phyloP scores from a whole-genome alignment of 108 stramenopile genomes.

The Nitzschia sp. region DNA sequence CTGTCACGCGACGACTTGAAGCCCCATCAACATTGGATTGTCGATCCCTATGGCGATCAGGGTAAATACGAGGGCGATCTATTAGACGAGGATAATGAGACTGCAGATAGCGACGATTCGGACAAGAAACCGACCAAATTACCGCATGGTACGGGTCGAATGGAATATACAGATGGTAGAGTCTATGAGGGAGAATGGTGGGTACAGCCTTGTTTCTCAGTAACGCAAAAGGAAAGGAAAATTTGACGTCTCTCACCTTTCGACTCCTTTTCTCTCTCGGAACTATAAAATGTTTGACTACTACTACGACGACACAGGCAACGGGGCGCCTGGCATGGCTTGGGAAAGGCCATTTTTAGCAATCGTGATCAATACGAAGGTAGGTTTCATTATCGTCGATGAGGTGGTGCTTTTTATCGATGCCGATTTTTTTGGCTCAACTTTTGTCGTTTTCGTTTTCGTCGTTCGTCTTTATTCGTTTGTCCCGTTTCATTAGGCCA shows the following conservation, averaged over 20 bases:
- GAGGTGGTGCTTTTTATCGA: slow-evolving; percentile 50
- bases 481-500: no score
- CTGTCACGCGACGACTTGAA: not conserved
- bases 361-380: slow-evolving; percentile 51
- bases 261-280: no score
- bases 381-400: slow-evolving; percentile 15
- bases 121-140: not conserved
- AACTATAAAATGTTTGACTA: no score
- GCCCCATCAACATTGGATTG: not conserved
- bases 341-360: slow-evolving; percentile 20
- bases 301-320: no score
- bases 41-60: slow-evolving; percentile 56
- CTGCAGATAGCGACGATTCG: not conserved
- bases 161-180: slow-evolving; percentile 60
- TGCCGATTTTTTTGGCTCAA: no score
- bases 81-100: not conserved
- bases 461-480: no score
- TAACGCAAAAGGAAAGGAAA: no score
- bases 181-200: slow-evolving; percentile 43
- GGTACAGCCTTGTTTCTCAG: no score
- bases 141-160: slow-evolving; percentile 60
- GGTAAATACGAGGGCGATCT: slow-evolving; percentile 64
- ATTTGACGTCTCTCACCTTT: no score
- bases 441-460: no score
- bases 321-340: slow-evolving; percentile 38